Evolutionary conservation across 2,329 filamentous ascomycete genomes (phyloP).

Genomic region (Talaromyces sp.): DNA sequence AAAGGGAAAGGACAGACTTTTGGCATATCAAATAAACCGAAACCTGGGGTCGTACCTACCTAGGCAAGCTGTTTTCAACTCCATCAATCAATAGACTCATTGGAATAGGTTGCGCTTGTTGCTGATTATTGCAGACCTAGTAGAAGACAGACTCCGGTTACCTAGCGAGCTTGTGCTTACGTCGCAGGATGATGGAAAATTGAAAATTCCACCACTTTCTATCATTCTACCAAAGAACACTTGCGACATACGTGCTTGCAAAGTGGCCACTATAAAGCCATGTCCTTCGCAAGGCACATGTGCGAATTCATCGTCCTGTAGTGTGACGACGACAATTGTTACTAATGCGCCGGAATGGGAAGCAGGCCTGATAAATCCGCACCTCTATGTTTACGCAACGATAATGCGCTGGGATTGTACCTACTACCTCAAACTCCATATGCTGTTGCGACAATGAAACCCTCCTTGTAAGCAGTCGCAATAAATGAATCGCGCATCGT

Average conservation of each 20-base stretch:
- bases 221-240: not conserved
- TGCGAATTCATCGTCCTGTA: not conserved
- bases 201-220: not conserved
- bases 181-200: not conserved
- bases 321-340: not conserved
- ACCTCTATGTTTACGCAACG: not conserved
- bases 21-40: conserved; percentile 1
- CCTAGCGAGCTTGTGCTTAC: not conserved
- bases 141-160: not conserved
- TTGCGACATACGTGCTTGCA: not conserved
- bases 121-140: not conserved
- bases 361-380: not conserved
- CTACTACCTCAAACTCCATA: not conserved
- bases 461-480: not conserved
- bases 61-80: not conserved
- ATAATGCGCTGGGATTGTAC: not conserved
- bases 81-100: not conserved
- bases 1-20: conserved; percentile 1
- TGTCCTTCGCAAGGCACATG: not conserved
- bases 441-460: not conserved
- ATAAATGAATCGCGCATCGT: not conserved
- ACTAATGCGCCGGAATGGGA: conserved; percentile 7
- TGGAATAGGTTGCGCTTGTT: not conserved
- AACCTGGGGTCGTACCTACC: not conserved
- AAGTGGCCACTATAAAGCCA: not conserved